A percentile compares a stretch with the other conserved stretches of the same genome.
Conservation (phyloP, 2,329 filamentous ascomycete species). For the Ustulina deusta region DNA sequence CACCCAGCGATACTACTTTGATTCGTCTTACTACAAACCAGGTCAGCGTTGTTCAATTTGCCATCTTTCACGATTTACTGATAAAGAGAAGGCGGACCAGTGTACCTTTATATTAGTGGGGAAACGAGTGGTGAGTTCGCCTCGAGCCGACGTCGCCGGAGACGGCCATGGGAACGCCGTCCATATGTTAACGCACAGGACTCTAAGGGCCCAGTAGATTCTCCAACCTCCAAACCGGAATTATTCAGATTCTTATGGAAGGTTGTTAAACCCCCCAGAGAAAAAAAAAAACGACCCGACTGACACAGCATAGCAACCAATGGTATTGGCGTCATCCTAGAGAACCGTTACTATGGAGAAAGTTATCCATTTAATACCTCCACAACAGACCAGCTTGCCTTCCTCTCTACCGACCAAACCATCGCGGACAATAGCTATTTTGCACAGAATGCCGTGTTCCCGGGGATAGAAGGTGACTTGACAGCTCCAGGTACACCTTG, state of each 20-base stretch:
- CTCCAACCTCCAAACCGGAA: constrained; percentile 50
- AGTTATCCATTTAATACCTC: constrained; percentile 62
- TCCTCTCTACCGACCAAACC: constrained; percentile 64
- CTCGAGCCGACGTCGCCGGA: background rate
- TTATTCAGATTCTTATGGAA: constrained; percentile 66
- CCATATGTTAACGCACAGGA: background rate
- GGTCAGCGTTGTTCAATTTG: constrained; percentile 35
- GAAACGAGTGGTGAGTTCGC: constrained; percentile 47
- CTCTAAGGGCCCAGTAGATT: constrained; percentile 43
- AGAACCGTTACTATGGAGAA: constrained; percentile 64
- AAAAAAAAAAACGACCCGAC: background rate
- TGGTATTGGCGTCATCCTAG: constrained; percentile 65
- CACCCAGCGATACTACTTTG: constrained; percentile 66
- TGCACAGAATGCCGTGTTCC: constrained; percentile 59
- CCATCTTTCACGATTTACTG: constrained; percentile 23
- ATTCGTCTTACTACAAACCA: constrained; percentile 64
- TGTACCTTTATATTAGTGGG: constrained; percentile 51
- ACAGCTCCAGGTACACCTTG: constrained; percentile 58
- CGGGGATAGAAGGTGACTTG: constrained; percentile 57
- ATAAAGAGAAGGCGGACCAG: constrained; percentile 57
- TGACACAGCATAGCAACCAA: constrained; percentile 54
- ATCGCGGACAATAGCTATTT: constrained; percentile 66
- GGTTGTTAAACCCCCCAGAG: constrained; percentile 36
- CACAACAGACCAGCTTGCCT: constrained; percentile 62
- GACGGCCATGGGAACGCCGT: background rate